Percentiles rank a stretch among this genome's conserved stretches.
phyloP scores from a whole-genome alignment of 257 asterid species.

The Nicotiana otophora region DNA sequence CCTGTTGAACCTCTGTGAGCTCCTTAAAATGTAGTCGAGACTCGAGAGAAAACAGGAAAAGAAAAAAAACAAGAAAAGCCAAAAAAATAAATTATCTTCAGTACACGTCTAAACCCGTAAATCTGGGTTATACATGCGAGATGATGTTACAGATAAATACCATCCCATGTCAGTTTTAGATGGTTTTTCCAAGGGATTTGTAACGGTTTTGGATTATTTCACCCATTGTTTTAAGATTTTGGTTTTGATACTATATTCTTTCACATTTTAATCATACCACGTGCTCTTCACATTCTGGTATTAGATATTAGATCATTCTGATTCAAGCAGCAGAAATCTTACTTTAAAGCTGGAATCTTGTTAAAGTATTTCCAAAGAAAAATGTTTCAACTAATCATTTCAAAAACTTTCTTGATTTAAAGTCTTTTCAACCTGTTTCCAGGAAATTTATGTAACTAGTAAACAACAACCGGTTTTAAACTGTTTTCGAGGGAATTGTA shows the following conservation, averaged over 20 bases:
- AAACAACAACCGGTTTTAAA: not conserved
- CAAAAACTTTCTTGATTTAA: not conserved
- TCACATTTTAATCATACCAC: not conserved
- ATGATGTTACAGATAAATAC: not conserved
- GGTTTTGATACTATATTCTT: not conserved
- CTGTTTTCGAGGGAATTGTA: not conserved
- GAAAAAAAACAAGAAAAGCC: not conserved
- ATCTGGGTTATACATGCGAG: not conserved
- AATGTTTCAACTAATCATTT: not conserved
- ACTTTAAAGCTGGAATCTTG: not conserved
- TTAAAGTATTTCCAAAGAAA: not conserved
- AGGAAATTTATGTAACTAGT: not conserved
- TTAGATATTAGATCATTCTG: not conserved
- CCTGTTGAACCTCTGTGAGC: not conserved
- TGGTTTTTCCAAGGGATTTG: not conserved
- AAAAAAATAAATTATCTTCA: not conserved
- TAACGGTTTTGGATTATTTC: not conserved
- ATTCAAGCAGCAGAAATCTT: not conserved
- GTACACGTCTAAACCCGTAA: not conserved
- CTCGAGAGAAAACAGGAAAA: not conserved
- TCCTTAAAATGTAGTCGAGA: not conserved
- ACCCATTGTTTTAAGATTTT: not conserved
- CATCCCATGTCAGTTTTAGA: not conserved
- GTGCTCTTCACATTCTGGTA: not conserved
- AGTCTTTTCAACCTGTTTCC: not conserved